Evolutionary conservation across 106 monocot species (phyloP).

Genomic region (Dendrobium officinale): DNA sequence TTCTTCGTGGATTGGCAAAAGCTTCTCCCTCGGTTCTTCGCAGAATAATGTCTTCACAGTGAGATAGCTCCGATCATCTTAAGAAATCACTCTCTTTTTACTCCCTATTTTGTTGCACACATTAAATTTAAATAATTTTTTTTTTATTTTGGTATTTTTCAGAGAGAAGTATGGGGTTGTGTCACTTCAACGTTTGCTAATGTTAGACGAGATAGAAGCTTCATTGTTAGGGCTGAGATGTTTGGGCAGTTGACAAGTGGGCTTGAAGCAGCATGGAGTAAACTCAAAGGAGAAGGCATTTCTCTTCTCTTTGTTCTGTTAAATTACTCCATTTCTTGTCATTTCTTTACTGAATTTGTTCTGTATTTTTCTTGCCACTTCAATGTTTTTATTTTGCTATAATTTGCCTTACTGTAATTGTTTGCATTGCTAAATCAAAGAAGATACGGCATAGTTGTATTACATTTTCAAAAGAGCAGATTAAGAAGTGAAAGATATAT

Average conservation of each 20-base stretch:
- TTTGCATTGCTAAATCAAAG: neutral
- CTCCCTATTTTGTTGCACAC: neutral
- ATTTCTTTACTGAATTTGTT: neutral
- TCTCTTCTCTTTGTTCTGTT: neutral
- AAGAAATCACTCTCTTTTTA: neutral
- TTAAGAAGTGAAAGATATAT: no score
- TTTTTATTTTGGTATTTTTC: neutral
- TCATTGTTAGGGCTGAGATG: slow-evolving; percentile 82
- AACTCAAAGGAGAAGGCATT: slow-evolving; percentile 69
- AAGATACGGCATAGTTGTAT: neutral
- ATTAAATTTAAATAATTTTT: neutral
- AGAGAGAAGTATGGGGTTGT: slow-evolving; percentile 48
- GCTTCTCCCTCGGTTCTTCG: slow-evolving; percentile 24
- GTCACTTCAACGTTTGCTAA: slow-evolving; percentile 24
- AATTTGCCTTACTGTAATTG: neutral
- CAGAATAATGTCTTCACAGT: slow-evolving; percentile 36
- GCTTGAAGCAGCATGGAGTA: slow-evolving; percentile 90
- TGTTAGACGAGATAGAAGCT: slow-evolving; percentile 1
- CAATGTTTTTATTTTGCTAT: neutral
- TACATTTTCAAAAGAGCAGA: no score
- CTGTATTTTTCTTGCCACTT: neutral
- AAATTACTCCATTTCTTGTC: neutral
- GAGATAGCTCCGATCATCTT: slow-evolving; percentile 6
- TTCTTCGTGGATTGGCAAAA: slow-evolving; percentile 22
- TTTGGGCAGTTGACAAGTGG: slow-evolving; percentile 91